phyloP scores from a whole-genome alignment of 192 early-diverging fungal species.

The Lunasporangiospora selenospora region DNA sequence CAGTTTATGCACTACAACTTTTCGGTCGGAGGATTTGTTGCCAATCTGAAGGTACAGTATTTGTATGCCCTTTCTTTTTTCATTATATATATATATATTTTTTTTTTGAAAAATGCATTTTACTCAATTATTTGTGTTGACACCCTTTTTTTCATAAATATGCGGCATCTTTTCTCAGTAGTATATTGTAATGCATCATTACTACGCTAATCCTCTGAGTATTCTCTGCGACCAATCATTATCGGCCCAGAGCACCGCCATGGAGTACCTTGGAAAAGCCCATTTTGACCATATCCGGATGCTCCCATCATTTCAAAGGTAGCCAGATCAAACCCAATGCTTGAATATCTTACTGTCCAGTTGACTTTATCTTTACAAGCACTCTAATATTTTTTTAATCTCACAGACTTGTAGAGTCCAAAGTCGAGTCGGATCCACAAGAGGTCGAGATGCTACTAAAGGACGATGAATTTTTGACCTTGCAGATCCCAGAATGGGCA shows the following conservation, averaged over 20 bases:
- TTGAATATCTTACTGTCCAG: no score
- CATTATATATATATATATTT: not conserved
- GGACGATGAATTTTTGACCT: constrained; percentile 64
- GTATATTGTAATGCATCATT: constrained; percentile 89
- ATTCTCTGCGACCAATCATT: constrained; percentile 55
- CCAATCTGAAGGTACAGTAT: constrained; percentile 68
- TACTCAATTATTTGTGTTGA: no score
- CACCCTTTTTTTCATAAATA: not conserved
- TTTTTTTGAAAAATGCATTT: no score
- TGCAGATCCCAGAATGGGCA: constrained; percentile 58
- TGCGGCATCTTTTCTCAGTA: constrained; percentile 32
- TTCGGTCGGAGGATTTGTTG: constrained; percentile 77
- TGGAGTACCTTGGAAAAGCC: constrained; percentile 50
- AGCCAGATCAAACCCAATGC: no score
- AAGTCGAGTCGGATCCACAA: constrained; percentile 44
- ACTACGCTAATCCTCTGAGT: constrained; percentile 85
- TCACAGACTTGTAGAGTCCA: constrained; percentile 22
- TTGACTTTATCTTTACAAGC: constrained; percentile 11
- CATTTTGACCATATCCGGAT: constrained; percentile 74
- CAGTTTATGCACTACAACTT: constrained; percentile 82
- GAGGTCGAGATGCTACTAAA: constrained; percentile 56
- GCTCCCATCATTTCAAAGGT: constrained; percentile 70
- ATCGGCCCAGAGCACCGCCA: constrained; percentile 13
- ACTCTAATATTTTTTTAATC: not conserved
- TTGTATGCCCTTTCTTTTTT: not conserved